These are phyloP conservation scores for Lactifluus pinguis DNA, from an alignment of 768 basidiomycete species.

Conservation along the genomic window DNA sequence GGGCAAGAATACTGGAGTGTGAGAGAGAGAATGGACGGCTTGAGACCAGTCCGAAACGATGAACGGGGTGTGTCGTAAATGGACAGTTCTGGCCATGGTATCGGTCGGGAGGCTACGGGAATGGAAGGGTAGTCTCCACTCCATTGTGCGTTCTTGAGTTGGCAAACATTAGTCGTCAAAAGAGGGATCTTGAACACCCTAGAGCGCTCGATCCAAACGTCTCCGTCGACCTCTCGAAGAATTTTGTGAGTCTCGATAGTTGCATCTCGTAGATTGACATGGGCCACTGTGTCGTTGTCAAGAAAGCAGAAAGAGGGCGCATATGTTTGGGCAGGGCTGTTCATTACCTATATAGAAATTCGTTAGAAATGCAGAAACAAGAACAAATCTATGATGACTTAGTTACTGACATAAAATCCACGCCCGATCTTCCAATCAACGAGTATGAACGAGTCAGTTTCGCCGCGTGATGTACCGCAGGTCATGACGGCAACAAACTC, in stretches of 20 bases:
- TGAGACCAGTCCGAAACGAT: not conserved
- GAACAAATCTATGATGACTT: not conserved
- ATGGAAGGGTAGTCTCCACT: not conserved
- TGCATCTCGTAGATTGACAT: not conserved
- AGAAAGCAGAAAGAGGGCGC: not conserved
- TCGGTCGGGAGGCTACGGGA: not conserved
- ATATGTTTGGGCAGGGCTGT: not conserved
- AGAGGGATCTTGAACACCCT: not conserved
- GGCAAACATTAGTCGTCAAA: too few relatives aligned
- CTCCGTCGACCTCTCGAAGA: not conserved
- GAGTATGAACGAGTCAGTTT: not conserved
- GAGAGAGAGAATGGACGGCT: not conserved
- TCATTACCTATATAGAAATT: not conserved
- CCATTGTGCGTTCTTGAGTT: not conserved
- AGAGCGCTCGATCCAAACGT: not conserved
- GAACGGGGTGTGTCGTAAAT: not conserved
- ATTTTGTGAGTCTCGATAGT: slow-evolving; percentile 2
- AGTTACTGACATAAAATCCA: not conserved
- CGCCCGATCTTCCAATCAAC: not conserved
- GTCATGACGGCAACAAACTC: not conserved
- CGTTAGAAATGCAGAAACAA: not conserved
- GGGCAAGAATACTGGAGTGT: not conserved
- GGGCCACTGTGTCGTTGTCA: not conserved
- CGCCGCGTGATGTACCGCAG: not conserved
- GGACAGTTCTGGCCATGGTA: not conserved